Evolutionary conservation across 1,284 basidiomycete species (phyloP).

Genomic region (Anthracocystis setariae): DNA sequence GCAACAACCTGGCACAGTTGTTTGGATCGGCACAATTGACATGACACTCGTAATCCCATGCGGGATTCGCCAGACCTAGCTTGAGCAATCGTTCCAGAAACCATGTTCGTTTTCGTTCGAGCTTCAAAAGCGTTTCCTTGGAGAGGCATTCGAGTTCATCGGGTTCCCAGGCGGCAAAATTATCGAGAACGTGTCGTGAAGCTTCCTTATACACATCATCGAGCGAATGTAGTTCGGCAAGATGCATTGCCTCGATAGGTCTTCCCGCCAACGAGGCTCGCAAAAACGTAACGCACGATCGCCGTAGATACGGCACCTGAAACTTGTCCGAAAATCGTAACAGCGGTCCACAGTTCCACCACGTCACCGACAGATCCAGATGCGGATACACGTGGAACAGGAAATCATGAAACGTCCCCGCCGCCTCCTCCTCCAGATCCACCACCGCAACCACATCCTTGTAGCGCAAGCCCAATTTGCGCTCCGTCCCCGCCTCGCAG

Average conservation of each 20-base stretch:
- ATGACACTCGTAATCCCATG: slow-evolving; percentile 82
- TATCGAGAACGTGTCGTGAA: slow-evolving; percentile 53
- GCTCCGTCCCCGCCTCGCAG: neutral
- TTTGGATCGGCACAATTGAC: slow-evolving; percentile 82
- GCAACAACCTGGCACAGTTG: slow-evolving; percentile 83
- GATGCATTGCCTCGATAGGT: slow-evolving; percentile 58
- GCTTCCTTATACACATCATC: slow-evolving; percentile 56
- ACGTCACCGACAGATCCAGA: slow-evolving; percentile 47
- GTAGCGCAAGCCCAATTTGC: slow-evolving; percentile 10
- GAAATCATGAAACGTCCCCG: slow-evolving; percentile 52
- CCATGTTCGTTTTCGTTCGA: slow-evolving; percentile 59
- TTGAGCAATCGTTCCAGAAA: slow-evolving; percentile 86
- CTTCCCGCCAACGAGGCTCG: slow-evolving; percentile 49
- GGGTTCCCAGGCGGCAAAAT: slow-evolving; percentile 44
- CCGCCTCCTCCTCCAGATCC: slow-evolving; percentile 49
- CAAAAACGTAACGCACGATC: slow-evolving; percentile 39
- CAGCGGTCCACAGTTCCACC: slow-evolving; percentile 47
- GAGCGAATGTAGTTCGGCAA: slow-evolving; percentile 45
- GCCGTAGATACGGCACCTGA: slow-evolving; percentile 45
- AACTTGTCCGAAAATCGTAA: slow-evolving; percentile 55
- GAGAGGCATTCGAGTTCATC: slow-evolving; percentile 46
- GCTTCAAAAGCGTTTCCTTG: slow-evolving; percentile 44
- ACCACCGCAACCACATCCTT: slow-evolving; percentile 28
- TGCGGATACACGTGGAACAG: slow-evolving; percentile 55
- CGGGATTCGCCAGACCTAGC: slow-evolving; percentile 82